A percentile compares a stretch with the other conserved stretches of the same genome.
These are phyloP conservation scores for Amanita rimosa DNA, from an alignment of 768 basidiomycete species.

Conservation along the genomic window DNA sequence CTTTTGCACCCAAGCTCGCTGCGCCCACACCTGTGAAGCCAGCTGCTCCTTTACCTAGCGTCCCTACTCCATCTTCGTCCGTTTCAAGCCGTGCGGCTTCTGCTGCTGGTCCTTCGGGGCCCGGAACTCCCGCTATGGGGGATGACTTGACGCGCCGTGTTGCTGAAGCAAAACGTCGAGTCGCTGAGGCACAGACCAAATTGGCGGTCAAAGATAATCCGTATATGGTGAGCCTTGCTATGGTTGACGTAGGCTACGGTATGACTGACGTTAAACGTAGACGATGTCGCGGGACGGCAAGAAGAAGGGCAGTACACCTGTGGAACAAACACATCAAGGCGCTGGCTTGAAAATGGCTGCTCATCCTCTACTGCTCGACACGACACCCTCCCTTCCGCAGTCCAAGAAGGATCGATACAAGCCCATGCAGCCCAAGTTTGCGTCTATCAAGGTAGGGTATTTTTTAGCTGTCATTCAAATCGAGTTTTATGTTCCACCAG, in stretches of 20 bases:
- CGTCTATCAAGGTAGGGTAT: constrained; percentile 75
- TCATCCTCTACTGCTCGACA: constrained; percentile 75
- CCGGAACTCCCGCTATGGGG: constrained; percentile 26
- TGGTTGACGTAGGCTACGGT: neutral
- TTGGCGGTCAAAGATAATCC: constrained; percentile 73
- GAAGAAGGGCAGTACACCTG: constrained; percentile 33
- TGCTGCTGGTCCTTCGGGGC: constrained; percentile 19
- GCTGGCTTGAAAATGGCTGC: constrained; percentile 86
- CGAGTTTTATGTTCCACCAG: constrained; percentile 14
- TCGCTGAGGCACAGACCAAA: constrained; percentile 73
- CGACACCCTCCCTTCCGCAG: constrained; percentile 43
- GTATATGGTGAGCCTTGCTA: constrained; percentile 55
- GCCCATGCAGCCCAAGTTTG: constrained; percentile 99
- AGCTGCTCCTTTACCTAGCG: constrained; percentile 10
- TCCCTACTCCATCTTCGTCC: constrained; percentile 29
- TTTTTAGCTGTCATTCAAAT: neutral
- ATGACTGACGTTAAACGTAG: constrained; percentile 17
- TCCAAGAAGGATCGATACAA: constrained; percentile 90
- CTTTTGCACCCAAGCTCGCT: constrained; percentile 18
- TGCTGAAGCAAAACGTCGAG: constrained; percentile 78
- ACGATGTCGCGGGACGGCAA: constrained; percentile 43
- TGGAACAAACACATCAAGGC: constrained; percentile 63
- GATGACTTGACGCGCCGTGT: constrained; percentile 64
- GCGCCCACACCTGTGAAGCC: constrained; percentile 17
- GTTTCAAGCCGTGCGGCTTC: constrained; percentile 25